Base-by-base conservation (phyloP, 2,329 filamentous ascomycete genomes). In the Herpotrichia juniperi region DNA sequence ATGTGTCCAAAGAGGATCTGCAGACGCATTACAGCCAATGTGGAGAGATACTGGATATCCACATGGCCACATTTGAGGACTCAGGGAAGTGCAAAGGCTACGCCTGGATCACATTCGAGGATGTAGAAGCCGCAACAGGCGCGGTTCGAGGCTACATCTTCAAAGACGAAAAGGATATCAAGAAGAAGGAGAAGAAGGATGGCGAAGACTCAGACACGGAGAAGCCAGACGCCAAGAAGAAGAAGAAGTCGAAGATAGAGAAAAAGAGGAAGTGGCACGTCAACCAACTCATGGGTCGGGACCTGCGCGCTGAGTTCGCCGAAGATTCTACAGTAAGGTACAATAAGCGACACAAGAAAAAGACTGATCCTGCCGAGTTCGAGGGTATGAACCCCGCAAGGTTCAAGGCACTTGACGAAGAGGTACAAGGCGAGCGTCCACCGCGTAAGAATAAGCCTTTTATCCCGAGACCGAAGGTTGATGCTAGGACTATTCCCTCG, bases 31-130 rank as follows among this genome's bases (percentile, higher is more conserved):
- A 96, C 73, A 82, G 83, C 43, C 90, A 88, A 71, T 97, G 93
- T 70, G 94, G 94, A 45, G 81, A 87, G 56, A 85, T 97, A 56
- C 85, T 87, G 47, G 90, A 90, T 78, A 83, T 91, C 58, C 93
- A 96, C 76, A 80, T 97, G 61, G 94, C 94, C 2, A 96, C 93
- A 0, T 99, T 99, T 69, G 91, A 97, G 74, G 96, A 99, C 73
- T 88, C 88, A 17, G 94, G 94, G 37, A 99, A 97, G 78, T 99
- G 94, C 80, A 97, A 97, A 78, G 96, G 94, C 16, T 99, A 89
- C 76, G 94, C 88, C 5, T 99, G 94, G 93, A 86, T 99, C 55
- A 90, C 90, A 56, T 99, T 97, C 75, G 87, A 88, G 69, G 87
- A 92, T 45, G 69, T 93, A 10, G 86, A 90, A 50, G 84, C 88